Percentiles rank a stretch among this genome's conserved stretches.
Conservation (phyloP, 768 basidiomycete species). For the Xerocomellus dryophilus region DNA sequence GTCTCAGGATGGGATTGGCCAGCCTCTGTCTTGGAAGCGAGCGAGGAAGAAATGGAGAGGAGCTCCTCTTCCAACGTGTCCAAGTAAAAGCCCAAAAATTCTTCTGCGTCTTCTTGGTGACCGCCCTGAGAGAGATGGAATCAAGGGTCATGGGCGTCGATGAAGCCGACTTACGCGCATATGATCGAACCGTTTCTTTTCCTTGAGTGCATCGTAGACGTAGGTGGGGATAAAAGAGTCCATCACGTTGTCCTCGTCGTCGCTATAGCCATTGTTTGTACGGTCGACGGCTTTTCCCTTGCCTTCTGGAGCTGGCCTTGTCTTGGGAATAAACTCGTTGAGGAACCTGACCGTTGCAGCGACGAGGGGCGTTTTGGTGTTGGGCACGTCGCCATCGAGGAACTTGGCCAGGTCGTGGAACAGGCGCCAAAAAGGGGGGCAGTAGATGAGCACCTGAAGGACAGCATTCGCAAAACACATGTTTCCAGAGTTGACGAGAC, state of each 20-base stretch:
- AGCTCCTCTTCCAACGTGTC: slow-evolving; percentile 95
- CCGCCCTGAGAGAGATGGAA: slow-evolving; percentile 53
- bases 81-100: slow-evolving; percentile 96
- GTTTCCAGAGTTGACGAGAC: slow-evolving; percentile 91
- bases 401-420: slow-evolving; percentile 68
- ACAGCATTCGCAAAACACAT: slow-evolving; percentile 98
- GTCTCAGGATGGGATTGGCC: slow-evolving; percentile 11
- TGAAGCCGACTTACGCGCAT: slow-evolving; percentile 66
- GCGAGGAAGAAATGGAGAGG: slow-evolving; percentile 56
- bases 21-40: slow-evolving; percentile 40
- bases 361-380: slow-evolving; percentile 51
- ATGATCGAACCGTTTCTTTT: slow-evolving; percentile 88
- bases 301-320: slow-evolving; percentile 20
- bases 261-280: slow-evolving; percentile 16
- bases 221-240: slow-evolving; percentile 82
- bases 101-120: slow-evolving; percentile 97
- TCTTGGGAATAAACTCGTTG: slow-evolving; percentile 59
- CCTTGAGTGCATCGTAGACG: slow-evolving; percentile 90
- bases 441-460: slow-evolving; percentile 86
- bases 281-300: slow-evolving; percentile 44
- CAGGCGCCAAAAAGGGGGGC: slow-evolving; percentile 77
- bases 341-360: slow-evolving; percentile 72
- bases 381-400: slow-evolving; percentile 32
- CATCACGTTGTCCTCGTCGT: slow-evolving; percentile 48
- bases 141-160: not conserved